phyloP scores from a whole-genome alignment of 2,329 filamentous ascomycete genomes.

The Thielaviopsis euricoi region DNA sequence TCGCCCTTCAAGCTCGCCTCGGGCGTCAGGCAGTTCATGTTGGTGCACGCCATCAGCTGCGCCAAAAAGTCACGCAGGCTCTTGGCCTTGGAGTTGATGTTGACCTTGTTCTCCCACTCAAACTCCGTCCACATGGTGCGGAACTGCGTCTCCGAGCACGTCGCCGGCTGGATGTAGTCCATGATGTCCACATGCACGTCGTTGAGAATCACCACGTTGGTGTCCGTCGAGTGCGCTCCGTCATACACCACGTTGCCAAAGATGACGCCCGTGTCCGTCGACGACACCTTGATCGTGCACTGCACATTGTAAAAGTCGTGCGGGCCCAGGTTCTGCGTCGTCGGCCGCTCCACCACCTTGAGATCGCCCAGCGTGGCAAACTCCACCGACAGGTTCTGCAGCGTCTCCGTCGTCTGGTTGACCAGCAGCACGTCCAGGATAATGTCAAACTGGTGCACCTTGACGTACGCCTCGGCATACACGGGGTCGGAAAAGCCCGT shows the following conservation, averaged over 20 bases:
- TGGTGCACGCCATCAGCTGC: slow-evolving; percentile 91
- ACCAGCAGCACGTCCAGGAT: slow-evolving; percentile 90
- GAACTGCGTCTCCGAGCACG: slow-evolving; percentile 96
- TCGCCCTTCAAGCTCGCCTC: slow-evolving; percentile 94
- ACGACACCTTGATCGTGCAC: slow-evolving; percentile 96
- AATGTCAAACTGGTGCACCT: slow-evolving; percentile 97
- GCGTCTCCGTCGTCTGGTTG: slow-evolving; percentile 90
- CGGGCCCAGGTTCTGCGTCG: slow-evolving; percentile 85
- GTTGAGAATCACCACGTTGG: slow-evolving; percentile 93
- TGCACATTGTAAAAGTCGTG: slow-evolving; percentile 98
- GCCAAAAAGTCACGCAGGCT: slow-evolving; percentile 80
- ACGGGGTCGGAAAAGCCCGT: slow-evolving; percentile 97
- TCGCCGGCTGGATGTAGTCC: slow-evolving; percentile 97
- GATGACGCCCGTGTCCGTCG: slow-evolving; percentile 94
- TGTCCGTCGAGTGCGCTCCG: slow-evolving; percentile 77
- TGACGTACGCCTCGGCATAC: slow-evolving; percentile 97
- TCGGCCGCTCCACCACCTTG: slow-evolving; percentile 92
- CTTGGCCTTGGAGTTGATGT: slow-evolving; percentile 96
- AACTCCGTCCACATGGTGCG: slow-evolving; percentile 99
- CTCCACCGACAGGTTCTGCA: slow-evolving; percentile 93
- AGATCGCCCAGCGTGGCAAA: slow-evolving; percentile 96
- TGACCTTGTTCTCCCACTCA: slow-evolving; percentile 99
- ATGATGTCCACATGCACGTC: slow-evolving; percentile 98
- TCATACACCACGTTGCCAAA: slow-evolving; percentile 99
- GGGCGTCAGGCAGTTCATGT: slow-evolving; percentile 95